phyloP scores from a whole-genome alignment of 305 asterid genomes.

The Fraxinus dipetala region DNA sequence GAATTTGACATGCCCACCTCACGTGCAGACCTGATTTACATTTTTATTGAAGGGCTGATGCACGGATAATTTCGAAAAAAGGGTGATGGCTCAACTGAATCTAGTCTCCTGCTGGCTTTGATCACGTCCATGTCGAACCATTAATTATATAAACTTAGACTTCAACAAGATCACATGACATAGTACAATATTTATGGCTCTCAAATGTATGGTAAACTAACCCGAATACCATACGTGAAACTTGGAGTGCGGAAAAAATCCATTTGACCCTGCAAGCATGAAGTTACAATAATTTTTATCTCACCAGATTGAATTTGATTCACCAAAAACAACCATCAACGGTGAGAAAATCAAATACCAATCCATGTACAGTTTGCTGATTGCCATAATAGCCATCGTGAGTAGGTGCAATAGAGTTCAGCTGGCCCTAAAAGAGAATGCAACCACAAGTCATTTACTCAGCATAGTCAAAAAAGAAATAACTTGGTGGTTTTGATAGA shows the following conservation, averaged over 20 bases:
- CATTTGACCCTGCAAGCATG: slow-evolving; percentile 79
- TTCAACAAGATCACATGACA: background rate
- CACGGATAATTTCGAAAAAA: background rate
- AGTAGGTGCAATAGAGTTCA: slow-evolving; percentile 82
- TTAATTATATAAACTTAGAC: background rate
- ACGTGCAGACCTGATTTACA: background rate
- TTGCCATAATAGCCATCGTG: slow-evolving; percentile 77
- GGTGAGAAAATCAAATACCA: slow-evolving; percentile 48
- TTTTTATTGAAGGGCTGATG: background rate
- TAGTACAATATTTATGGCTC: background rate
- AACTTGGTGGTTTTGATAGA: slow-evolving; percentile 1
- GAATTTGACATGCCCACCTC: background rate
- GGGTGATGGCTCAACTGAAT: background rate
- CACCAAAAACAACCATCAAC: background rate
- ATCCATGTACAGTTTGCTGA: slow-evolving; percentile 74
- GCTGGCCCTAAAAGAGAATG: slow-evolving; percentile 68
- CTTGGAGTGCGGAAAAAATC: slow-evolving; percentile 77
- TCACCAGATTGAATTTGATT: slow-evolving; percentile 12
- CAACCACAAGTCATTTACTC: slow-evolving; percentile 19
- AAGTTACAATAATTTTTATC: slow-evolving; percentile 21
- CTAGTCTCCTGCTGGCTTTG: background rate
- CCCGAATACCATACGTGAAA: slow-evolving; percentile 80
- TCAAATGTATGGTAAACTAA: slow-evolving; percentile 38
- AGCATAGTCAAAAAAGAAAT: slow-evolving; percentile 3
- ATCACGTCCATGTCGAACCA: background rate